phyloP scores from a whole-genome alignment of 1,139 yeast genomes.

The Magnusiomyces paraingens region DNA sequence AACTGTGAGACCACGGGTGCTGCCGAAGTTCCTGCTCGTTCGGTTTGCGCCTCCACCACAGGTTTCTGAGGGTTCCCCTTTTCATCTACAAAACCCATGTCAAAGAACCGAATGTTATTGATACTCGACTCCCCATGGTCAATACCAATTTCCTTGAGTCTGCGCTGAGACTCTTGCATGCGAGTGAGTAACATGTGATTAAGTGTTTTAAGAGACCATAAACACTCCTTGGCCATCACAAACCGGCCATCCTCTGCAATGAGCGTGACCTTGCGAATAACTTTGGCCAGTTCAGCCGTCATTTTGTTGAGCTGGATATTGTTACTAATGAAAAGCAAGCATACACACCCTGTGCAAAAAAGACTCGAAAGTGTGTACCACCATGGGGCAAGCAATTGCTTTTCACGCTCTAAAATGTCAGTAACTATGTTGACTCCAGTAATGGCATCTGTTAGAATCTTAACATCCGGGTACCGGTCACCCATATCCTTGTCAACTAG shows the following conservation, averaged over 20 bases:
- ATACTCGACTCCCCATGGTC: constrained; percentile 55
- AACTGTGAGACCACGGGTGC: no score
- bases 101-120: constrained; percentile 42
- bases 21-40: not conserved
- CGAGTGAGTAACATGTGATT: constrained; percentile 47
- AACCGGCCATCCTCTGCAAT: constrained; percentile 41
- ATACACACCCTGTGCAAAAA: constrained; percentile 43
- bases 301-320: constrained; percentile 30
- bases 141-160: constrained; percentile 41
- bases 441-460: constrained; percentile 17
- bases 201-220: constrained; percentile 57
- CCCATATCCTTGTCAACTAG: constrained; percentile 9
- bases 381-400: constrained; percentile 44
- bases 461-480: constrained; percentile 8
- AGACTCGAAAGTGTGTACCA: constrained; percentile 43
- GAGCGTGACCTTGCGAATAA: constrained; percentile 33
- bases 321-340: constrained; percentile 42
- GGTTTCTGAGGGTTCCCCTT: constrained; percentile 16
- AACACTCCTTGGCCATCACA: constrained; percentile 55
- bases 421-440: constrained; percentile 29
- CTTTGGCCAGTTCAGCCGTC: constrained; percentile 19
- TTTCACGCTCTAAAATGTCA: constrained; percentile 30
- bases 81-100: constrained; percentile 23
- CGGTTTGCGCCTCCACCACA: not conserved
- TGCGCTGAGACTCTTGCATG: constrained; percentile 38